Conservation (phyloP, 192 early-diverging fungal genomes). For the Radiomyces spectabilis region DNA sequence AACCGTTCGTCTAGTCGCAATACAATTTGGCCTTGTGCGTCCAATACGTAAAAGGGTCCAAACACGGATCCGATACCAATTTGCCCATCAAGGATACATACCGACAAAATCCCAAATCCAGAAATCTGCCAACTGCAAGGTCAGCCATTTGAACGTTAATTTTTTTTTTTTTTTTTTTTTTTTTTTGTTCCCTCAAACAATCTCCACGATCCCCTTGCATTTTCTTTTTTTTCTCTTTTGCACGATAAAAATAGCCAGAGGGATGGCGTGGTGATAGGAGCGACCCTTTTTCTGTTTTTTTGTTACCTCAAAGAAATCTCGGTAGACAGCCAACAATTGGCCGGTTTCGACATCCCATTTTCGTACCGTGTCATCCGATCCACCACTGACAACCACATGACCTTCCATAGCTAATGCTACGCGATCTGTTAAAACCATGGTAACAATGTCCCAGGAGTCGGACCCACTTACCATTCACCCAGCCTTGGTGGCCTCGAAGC, state of each 20-base stretch:
- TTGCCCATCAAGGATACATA: background rate
- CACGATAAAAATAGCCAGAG: too few species aligned
- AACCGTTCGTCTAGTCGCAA: background rate
- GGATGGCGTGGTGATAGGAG: background rate
- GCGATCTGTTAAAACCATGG: too few species aligned
- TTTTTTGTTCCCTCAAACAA: background rate
- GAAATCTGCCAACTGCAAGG: background rate
- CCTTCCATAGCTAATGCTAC: background rate
- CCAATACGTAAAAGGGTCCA: background rate
- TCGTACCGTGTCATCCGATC: background rate
- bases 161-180: background rate
- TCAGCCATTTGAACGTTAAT: background rate
- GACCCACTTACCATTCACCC: background rate
- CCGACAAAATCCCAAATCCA: background rate
- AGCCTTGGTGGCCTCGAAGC: background rate
- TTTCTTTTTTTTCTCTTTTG: too few species aligned
- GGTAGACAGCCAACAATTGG: background rate
- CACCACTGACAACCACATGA: background rate
- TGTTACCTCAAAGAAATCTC: constrained; percentile 1
- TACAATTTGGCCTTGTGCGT: background rate
- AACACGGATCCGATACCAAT: background rate
- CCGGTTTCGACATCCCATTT: constrained; percentile 1
- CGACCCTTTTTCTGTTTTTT: background rate
- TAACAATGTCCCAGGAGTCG: background rate
- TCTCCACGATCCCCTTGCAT: too few species aligned